Evolutionary conservation across 2,329 filamentous ascomycete species (phyloP), one percentile per base, ranked within the genome.

Genomic region (Sporothrix mexicana): DNA sequence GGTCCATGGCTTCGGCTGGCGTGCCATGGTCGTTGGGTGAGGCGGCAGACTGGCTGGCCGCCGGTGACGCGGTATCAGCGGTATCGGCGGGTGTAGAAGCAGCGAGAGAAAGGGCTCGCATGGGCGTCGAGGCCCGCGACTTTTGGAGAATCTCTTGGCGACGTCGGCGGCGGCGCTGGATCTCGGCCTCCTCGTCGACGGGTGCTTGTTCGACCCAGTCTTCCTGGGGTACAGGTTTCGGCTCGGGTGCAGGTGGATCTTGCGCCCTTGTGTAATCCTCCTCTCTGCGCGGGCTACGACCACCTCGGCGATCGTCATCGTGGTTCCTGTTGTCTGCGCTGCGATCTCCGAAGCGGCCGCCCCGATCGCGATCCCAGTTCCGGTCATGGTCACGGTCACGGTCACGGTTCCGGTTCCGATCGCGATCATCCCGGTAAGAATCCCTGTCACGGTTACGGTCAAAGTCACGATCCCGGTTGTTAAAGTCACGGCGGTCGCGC

Each of bases 71-170:
- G 10, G 76, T 76, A 53, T 83, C 79, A 53, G 78, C 79, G 55
- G 30, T 36, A 36, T 36, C 30, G 30, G 69, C 78, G 13, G 83
- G 84, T 3, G 84, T 86, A 76, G 81, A 89, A 67, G 87, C 86
- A 76, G 91, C 89, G 53, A 95, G 84, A 73, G 92, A 91, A 82
- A 95, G 91, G 75, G 95, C 89, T 74, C 93, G 87, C 78, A 95
- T 85, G 69, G 93, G 92, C 68, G 91, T 91, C 69, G 90, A 88
- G 78, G 91, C 90, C 76, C 90, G 90, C 78, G 94, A 92, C 84
- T 94, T 97, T 80, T 93, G 92, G 79, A 94, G 88, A 75, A 97
- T 92, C 76, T 93, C 93, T 83, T 96, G 93, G 76, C 95, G 91
- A 73, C 92, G 90, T 79, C 92, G 94, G 41, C 94, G 92, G 72